Percentiles rank a stretch among this genome's conserved stretches.
Evolutionary conservation across 1,139 yeast species (phyloP).

Genomic region (Zhuliangozyma parablackwelliae): DNA sequence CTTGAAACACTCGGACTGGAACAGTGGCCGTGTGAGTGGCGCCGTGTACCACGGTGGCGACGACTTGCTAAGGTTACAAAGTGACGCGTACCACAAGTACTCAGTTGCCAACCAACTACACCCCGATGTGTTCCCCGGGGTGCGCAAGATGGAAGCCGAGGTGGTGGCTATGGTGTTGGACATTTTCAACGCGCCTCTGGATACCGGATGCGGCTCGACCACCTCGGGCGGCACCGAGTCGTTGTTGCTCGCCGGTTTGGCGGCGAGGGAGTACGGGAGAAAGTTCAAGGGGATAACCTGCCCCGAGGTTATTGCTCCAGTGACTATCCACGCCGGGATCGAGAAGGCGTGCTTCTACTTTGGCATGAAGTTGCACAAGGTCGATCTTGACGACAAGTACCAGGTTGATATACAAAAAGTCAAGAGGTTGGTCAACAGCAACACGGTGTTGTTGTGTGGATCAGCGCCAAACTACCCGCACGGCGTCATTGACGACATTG

Average conservation of each 20-base stretch:
- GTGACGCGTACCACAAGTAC: slow-evolving; percentile 69
- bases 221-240: slow-evolving; percentile 98
- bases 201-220: slow-evolving; percentile 78
- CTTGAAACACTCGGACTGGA: slow-evolving; percentile 74
- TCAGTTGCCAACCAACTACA: slow-evolving; percentile 92
- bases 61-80: slow-evolving; percentile 65
- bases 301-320: slow-evolving; percentile 89
- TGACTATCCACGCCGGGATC: slow-evolving; percentile 90
- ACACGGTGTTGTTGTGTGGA: slow-evolving; percentile 82
- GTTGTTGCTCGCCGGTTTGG: slow-evolving; percentile 72
- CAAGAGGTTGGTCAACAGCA: slow-evolving; percentile 59
- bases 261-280: slow-evolving; percentile 71
- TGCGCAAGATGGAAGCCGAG: slow-evolving; percentile 94
- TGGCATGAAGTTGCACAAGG: slow-evolving; percentile 79
- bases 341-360: slow-evolving; percentile 92
- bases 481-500: slow-evolving; percentile 89
- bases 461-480: slow-evolving; percentile 98
- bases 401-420: slow-evolving; percentile 67
- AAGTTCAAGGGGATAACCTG: slow-evolving; percentile 54
- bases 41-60: slow-evolving; percentile 96
- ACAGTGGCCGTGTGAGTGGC: slow-evolving; percentile 81
- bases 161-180: slow-evolving; percentile 86
- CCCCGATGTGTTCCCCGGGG: slow-evolving; percentile 96
- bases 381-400: slow-evolving; percentile 64
- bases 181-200: slow-evolving; percentile 64